Conservation (phyloP, 2,329 filamentous ascomycete species). For the Claviceps pazoutovae region DNA sequence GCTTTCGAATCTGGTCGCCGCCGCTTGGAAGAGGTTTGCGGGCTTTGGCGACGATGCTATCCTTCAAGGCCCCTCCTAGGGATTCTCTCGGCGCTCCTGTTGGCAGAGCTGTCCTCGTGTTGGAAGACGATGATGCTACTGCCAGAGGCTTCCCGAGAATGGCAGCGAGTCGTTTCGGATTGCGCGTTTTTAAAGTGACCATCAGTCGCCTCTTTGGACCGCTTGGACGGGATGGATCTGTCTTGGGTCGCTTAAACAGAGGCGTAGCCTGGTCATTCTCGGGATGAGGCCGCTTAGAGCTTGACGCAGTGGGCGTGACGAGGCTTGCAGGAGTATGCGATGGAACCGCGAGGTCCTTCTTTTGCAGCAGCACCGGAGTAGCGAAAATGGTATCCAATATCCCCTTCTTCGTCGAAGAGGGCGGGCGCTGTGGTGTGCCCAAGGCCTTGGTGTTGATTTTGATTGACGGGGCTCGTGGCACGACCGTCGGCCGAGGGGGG, state of each 20-base stretch:
- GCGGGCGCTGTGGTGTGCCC: constrained; percentile 9
- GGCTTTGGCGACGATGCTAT: constrained; percentile 20
- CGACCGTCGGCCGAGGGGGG: constrained; percentile 17
- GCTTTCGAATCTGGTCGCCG: constrained; percentile 17
- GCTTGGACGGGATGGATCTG: constrained; percentile 10
- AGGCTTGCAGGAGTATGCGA: constrained; percentile 9
- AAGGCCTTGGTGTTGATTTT: constrained; percentile 24
- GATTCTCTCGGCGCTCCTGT: constrained; percentile 15
- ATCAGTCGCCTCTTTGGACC: constrained; percentile 20
- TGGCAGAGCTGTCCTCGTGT: constrained; percentile 20
- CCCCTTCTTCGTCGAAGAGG: neutral
- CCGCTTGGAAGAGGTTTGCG: constrained; percentile 23
- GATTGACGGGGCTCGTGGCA: constrained; percentile 22
- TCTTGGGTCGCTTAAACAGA: constrained; percentile 25
- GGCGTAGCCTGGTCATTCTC: constrained; percentile 22
- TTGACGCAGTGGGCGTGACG: constrained; percentile 11
- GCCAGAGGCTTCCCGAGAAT: constrained; percentile 18
- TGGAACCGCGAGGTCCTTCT: constrained; percentile 6
- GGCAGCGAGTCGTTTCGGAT: constrained; percentile 21
- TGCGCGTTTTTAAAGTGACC: constrained; percentile 23
- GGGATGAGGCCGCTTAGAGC: constrained; percentile 22
- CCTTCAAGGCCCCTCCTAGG: constrained; percentile 12
- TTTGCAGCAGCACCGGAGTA: neutral
- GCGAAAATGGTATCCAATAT: constrained; percentile 2
- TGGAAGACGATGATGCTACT: constrained; percentile 7